phyloP scores from a whole-genome alignment of 75 land plant species.

The Picea sitchensis region DNA sequence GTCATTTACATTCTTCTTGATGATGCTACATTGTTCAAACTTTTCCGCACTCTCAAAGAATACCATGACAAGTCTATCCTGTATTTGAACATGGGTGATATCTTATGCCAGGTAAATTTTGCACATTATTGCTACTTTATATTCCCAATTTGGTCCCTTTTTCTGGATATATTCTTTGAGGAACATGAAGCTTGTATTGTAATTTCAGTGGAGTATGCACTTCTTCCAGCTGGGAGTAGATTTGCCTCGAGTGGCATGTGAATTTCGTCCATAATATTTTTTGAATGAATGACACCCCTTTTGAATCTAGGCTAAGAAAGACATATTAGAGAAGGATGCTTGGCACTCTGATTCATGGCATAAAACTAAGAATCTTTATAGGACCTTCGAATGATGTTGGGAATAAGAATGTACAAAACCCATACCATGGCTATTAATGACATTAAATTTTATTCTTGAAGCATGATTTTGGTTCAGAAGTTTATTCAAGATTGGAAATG shows the following conservation, averaged over 20 bases:
- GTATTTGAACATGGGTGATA: too few species aligned
- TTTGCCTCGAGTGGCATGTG: slow-evolving; percentile 80
- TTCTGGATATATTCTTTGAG: too few species aligned
- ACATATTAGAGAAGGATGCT: slow-evolving; percentile 78
- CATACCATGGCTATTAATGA: slow-evolving; percentile 86
- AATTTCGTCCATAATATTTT: slow-evolving; percentile 61
- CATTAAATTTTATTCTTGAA: slow-evolving; percentile 63
- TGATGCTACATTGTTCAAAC: too few species aligned
- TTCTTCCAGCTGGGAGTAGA: slow-evolving; percentile 61
- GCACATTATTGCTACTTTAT: too few species aligned
- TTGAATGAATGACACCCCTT: slow-evolving; percentile 87
- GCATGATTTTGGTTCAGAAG: slow-evolving; percentile 33
- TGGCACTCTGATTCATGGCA: slow-evolving; percentile 92
- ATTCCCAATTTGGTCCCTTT: too few species aligned
- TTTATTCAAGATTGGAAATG: too few species aligned
- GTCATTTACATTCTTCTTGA: too few species aligned
- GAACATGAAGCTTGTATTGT: too few species aligned
- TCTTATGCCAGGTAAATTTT: too few species aligned
- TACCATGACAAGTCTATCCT: too few species aligned
- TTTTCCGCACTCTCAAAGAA: too few species aligned
- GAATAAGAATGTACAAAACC: slow-evolving; percentile 48
- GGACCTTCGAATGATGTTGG: slow-evolving; percentile 68
- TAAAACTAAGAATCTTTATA: slow-evolving; percentile 56
- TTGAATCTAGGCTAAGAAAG: slow-evolving; percentile 66
- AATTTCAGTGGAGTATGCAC: slow-evolving; percentile 41